phyloP scores from a whole-genome alignment of 2,329 filamentous ascomycete species.

The Coniella vitis region DNA sequence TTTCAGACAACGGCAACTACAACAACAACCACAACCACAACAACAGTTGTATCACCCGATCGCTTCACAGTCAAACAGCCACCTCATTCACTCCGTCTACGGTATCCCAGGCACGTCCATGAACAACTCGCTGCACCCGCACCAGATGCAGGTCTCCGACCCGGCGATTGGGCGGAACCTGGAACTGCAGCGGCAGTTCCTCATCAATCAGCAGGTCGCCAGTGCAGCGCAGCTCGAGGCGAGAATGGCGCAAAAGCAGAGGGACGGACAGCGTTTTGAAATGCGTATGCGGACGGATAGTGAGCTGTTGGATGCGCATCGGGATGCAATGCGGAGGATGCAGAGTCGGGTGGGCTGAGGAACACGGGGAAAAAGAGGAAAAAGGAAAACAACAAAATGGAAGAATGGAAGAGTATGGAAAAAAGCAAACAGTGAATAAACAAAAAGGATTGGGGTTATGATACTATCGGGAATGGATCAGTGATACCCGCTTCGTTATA shows the following conservation, averaged over 20 bases:
- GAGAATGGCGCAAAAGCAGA: slow-evolving; percentile 49
- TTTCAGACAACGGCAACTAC: too few relatives aligned
- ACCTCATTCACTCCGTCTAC: slow-evolving; percentile 14
- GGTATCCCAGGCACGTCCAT: slow-evolving; percentile 14
- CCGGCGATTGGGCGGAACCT: slow-evolving; percentile 40
- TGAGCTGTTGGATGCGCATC: slow-evolving; percentile 68
- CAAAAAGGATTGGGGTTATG: too few relatives aligned
- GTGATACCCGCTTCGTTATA: too few relatives aligned
- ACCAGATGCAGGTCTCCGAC: slow-evolving; percentile 26
- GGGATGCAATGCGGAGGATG: slow-evolving; percentile 74
- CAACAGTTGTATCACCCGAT: slow-evolving; percentile 3
- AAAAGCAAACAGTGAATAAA: too few relatives aligned
- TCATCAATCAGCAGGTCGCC: slow-evolving; percentile 57
- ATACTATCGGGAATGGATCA: too few relatives aligned
- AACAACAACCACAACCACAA: not conserved
- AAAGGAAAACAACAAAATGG: not conserved
- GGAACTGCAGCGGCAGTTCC: slow-evolving; percentile 45
- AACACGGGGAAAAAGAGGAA: not conserved
- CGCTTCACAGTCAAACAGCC: not conserved
- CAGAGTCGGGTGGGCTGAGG: slow-evolving; percentile 41
- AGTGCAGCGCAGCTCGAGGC: slow-evolving; percentile 54
- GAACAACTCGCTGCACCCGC: slow-evolving; percentile 15
- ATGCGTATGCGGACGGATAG: slow-evolving; percentile 65
- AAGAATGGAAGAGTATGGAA: not conserved
- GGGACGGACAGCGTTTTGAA: slow-evolving; percentile 59